Percentiles rank a stretch among this genome's conserved stretches.
Conservation (phyloP, 805 yeast species). For the Torulaspora gathmanii region DNA sequence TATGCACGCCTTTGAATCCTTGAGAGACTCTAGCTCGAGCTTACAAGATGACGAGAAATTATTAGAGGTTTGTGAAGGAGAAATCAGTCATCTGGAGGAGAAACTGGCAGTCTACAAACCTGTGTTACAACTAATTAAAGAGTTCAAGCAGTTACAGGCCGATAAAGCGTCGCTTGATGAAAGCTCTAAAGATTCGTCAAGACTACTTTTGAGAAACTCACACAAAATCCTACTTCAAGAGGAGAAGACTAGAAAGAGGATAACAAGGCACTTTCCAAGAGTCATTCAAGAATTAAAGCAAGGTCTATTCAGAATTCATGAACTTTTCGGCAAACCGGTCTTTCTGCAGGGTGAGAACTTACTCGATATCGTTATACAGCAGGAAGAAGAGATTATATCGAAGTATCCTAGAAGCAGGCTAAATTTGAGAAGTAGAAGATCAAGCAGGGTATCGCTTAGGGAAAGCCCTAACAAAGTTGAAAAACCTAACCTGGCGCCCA, state of each 20-base stretch:
- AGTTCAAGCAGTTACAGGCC: constrained; percentile 48
- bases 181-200: constrained; percentile 72
- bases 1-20: constrained; percentile 31
- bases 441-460: not conserved
- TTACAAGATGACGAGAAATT: constrained; percentile 53
- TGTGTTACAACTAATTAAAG: constrained; percentile 51
- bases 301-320: constrained; percentile 48
- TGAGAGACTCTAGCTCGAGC: constrained; percentile 13
- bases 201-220: constrained; percentile 68
- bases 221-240: constrained; percentile 77
- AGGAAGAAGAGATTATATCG: constrained; percentile 32
- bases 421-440: constrained; percentile 10
- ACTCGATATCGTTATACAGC: constrained; percentile 26
- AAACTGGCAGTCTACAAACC: constrained; percentile 51
- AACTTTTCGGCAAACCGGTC: constrained; percentile 37
- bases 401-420: constrained; percentile 35
- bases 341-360: constrained; percentile 27
- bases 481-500: not conserved
- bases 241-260: constrained; percentile 65
- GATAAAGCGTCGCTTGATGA: constrained; percentile 63
- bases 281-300: constrained; percentile 48
- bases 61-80: constrained; percentile 59
- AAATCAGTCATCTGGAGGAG: constrained; percentile 47
- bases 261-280: constrained; percentile 64
- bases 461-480: not conserved